Base-by-base conservation (phyloP, 2,329 filamentous ascomycete species). In the Calonectria multiphialidica region DNA sequence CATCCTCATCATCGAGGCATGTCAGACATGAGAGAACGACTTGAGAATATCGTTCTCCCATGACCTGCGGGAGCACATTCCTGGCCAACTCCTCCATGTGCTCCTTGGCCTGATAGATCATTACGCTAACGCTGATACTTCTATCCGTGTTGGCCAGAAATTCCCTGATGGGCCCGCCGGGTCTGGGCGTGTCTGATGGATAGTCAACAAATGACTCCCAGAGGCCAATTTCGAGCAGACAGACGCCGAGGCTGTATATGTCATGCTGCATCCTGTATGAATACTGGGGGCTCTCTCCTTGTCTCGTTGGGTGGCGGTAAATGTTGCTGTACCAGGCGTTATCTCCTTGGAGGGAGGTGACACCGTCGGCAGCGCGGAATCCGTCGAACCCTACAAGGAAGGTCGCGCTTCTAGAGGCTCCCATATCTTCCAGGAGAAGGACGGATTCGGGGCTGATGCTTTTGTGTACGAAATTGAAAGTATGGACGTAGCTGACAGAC, bases 211-310 rank as follows among this genome's bases (percentile, higher is more conserved):
- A 70, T 7, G 68, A 65, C 13, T 66, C 62, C 68, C 68, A 70
- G 13, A 70, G 50, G 3, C 68, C 68, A 25, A 70, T 66, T 21
- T 70, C 68, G 5, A 70, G 68, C 53, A 70, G 68, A 23, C 68
- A 70, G 13, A 70, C 68, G 7, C 68, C 68, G 13, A 70, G 53
- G 44, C 68, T 70, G 62, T 70, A 70, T 5, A 70, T 65, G n/a
- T 70, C 68, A 16, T 70, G 68, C 62, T 70, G 68, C 62, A 70
- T 70, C 3, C 53, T 23, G 62, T 70, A 70, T 23, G 35, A 15
- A 9, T 70, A 53, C 15, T 65, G 25, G 10, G 62, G 68, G 35
- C 30, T 61, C 33, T 65, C 49, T 6, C 68, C 68, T 23, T 70
- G 68, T 16, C 68, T 55, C 15, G 42, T 50, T 5, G 68, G 68